Evolutionary conservation across 768 basidiomycete species (phyloP).

Genomic region (Panellus pusillus): DNA sequence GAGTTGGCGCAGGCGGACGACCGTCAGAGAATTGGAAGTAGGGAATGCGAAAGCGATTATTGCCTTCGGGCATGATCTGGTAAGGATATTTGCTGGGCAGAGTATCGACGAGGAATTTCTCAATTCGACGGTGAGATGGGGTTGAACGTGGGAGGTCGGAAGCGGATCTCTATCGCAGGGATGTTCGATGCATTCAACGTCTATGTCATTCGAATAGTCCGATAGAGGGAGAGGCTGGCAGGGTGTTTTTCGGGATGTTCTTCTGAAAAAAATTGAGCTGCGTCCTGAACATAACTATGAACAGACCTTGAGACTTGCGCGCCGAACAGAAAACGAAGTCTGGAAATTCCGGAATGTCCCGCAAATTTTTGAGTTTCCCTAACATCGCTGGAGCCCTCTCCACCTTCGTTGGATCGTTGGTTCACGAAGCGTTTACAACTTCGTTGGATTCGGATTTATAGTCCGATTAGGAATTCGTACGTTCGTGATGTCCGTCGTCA

Average conservation of each 20-base stretch:
- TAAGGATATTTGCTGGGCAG: background rate
- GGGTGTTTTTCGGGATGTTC: no score
- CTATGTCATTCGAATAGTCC: no score
- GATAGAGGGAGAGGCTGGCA: no score
- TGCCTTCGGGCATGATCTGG: background rate
- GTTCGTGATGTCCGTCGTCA: no score
- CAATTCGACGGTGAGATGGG: background rate
- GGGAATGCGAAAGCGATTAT: background rate
- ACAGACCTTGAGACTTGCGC: no score
- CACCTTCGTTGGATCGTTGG: no score
- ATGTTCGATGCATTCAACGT: background rate
- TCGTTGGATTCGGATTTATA: background rate
- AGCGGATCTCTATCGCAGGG: background rate
- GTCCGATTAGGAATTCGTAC: background rate
- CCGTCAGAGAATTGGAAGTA: background rate
- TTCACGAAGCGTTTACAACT: slow-evolving; percentile 14
- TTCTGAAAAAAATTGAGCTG: no score
- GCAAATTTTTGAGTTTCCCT: background rate
- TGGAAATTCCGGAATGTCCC: no score
- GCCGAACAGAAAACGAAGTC: no score
- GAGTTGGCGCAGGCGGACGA: background rate
- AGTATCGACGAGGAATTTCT: background rate
- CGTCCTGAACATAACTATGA: no score
- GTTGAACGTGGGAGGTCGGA: background rate
- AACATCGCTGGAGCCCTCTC: background rate